Evolutionary conservation across 1,139 yeast species (phyloP), one percentile per base, ranked within the genome.

Genomic region (Arxiozyma telluris): DNA sequence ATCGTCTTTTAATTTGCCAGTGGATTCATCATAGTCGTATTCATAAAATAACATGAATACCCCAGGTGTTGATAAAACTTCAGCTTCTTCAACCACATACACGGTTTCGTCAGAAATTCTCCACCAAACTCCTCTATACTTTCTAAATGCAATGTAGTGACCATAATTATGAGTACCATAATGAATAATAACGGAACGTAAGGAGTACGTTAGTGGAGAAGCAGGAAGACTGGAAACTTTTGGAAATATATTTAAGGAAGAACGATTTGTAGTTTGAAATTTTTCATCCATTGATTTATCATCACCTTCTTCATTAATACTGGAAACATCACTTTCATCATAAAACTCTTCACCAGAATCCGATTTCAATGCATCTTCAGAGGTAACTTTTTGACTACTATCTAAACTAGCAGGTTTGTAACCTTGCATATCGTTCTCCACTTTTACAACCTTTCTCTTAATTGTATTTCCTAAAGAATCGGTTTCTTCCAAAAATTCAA

Each of bases 121-220:
- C 96, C 96, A 90, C 97, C 98, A 91, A 15, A 82, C 77, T 1
- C 94, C 95, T 62, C 94, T 78, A 55, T 76, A 78, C 62, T 82
- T 84, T 63, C 97, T 80, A 71, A 80, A 91, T 51, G 95, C 88
- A 56, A 91, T 88, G 68, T 91, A 91, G 68, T 91, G 98, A 21
- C 98, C 98, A 68, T 89, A 91, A 65, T 91, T 89, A 64, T 91
- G 97, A 3, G 96, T 87, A 50, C 98, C 98, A 66, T 84, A 90
- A 68, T 91, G 98, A 1, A 91, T 83, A 50, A 91, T 87, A 1
- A 87, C 94, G 1, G 96, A 89, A 64, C 86, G 87, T 56, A 91
- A 76, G 50, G 81, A 76, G 66, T 91, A 91, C 38, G 77, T 71
- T 50, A 83, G 68, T 15, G 76, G 73, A 2, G 81, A 73, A 27